Evolutionary conservation across 257 asterid species (phyloP).

Genomic region (Solanum gracilifrons): DNA sequence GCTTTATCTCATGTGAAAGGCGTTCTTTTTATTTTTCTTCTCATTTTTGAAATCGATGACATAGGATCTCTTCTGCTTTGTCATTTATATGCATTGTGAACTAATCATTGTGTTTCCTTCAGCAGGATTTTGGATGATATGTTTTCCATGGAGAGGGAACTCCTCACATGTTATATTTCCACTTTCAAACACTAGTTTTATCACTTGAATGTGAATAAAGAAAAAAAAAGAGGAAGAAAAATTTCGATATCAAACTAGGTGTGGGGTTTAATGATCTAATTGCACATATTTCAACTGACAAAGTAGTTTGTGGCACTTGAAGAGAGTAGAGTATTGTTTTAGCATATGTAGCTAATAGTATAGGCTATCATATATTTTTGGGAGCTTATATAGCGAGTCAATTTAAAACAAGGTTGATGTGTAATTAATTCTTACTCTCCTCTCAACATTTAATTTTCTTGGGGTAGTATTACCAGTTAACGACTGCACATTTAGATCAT

Average conservation of each 20-base stretch:
- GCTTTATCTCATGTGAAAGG: background rate
- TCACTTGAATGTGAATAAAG: background rate
- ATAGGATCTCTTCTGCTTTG: background rate
- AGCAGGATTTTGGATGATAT: background rate
- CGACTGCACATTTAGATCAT: background rate
- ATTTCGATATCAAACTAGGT: background rate
- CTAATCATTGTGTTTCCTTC: background rate
- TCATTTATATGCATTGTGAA: background rate
- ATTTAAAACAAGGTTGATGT: background rate
- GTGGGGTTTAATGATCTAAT: background rate
- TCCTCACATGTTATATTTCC: background rate
- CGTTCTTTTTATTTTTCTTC: too few relatives aligned
- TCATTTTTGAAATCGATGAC: background rate
- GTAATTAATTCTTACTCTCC: background rate
- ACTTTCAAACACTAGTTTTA: background rate
- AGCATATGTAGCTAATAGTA: background rate
- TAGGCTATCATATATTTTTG: background rate
- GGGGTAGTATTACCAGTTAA: background rate
- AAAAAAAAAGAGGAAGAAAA: too few relatives aligned
- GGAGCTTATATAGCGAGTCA: background rate
- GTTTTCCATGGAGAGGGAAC: background rate
- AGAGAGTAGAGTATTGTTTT: background rate
- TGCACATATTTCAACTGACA: background rate
- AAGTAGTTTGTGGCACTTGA: background rate
- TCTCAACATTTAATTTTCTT: background rate